Percentiles rank a stretch among this genome's conserved stretches.
These are phyloP conservation scores for Hypoxylon perforatum DNA, from an alignment of 495 filamentous ascomycete genomes.

Conservation along the genomic window DNA sequence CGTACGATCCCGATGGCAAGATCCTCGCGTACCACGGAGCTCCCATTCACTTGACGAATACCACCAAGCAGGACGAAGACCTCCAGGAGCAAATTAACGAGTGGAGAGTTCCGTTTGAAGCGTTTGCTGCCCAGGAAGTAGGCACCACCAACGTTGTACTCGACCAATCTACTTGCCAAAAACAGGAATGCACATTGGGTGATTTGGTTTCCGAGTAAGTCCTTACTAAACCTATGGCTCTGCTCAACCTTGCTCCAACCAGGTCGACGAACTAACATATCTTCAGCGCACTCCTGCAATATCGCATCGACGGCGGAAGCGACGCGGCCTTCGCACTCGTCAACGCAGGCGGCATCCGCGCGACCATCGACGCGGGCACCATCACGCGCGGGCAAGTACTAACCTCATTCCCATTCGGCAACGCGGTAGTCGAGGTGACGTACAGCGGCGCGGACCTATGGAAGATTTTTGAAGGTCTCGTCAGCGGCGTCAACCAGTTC, in stretches of 20 bases:
- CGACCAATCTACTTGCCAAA: constrained; percentile 63
- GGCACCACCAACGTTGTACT: constrained; percentile 59
- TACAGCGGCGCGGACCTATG: constrained; percentile 60
- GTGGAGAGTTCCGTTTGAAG: constrained; percentile 65
- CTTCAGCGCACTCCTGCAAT: constrained; percentile 64
- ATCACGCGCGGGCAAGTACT: constrained; percentile 67
- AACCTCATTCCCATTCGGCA: constrained; percentile 68
- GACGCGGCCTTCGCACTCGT: constrained; percentile 60
- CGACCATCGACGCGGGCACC: constrained; percentile 61
- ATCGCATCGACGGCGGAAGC: constrained; percentile 52
- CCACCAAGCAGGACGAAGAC: constrained; percentile 59
- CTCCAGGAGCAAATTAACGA: constrained; percentile 62
- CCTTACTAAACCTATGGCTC: too few relatives aligned
- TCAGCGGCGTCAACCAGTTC: constrained; percentile 55
- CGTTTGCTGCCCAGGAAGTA: constrained; percentile 58
- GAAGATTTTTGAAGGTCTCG: constrained; percentile 62
- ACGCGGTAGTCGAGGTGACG: constrained; percentile 61
- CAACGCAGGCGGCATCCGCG: constrained; percentile 68
- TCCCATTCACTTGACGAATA: constrained; percentile 66
- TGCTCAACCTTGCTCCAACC: neutral
- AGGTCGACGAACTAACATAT: constrained; percentile 1
- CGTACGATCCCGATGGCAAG: constrained; percentile 62
- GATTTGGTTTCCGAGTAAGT: constrained; percentile 61
- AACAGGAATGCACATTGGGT: constrained; percentile 62
- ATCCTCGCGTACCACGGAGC: constrained; percentile 66